Conservation (phyloP, 208 protist genomes). For the Leishmania braziliensis region DNA sequence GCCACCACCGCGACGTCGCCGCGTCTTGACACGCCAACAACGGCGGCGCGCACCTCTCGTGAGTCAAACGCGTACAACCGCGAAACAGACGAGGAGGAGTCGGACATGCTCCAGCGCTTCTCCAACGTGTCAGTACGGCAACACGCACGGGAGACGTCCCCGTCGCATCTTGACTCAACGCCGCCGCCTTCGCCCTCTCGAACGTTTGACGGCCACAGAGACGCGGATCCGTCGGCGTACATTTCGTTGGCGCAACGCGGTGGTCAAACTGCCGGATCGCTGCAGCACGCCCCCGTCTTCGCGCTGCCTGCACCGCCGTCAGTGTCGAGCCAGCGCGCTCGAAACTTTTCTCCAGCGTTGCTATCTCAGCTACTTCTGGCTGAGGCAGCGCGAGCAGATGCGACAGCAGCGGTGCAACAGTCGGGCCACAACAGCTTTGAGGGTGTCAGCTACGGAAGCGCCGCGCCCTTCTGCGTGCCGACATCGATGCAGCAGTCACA, state of each 20-base stretch:
- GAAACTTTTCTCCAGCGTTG: neutral
- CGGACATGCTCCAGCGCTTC: slow-evolving; percentile 29
- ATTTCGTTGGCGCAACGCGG: neutral
- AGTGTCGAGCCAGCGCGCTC: neutral
- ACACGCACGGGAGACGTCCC: neutral
- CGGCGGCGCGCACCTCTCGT: neutral
- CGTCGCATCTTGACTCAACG: neutral
- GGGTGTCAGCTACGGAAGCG: neutral
- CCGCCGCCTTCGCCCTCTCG: neutral
- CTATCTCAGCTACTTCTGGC: slow-evolving; percentile 23
- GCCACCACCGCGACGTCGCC: neutral
- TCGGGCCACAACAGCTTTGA: neutral
- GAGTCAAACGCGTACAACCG: neutral
- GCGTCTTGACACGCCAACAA: neutral
- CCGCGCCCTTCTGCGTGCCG: neutral
- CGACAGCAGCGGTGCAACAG: neutral
- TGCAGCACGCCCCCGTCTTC: neutral
- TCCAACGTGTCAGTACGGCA: slow-evolving; percentile 24
- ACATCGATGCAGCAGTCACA: neutral
- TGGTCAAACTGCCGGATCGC: neutral
- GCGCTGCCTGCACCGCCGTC: neutral
- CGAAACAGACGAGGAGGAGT: slow-evolving; percentile 11
- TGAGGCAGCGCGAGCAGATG: slow-evolving; percentile 22
- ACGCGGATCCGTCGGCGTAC: neutral
- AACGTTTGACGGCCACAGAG: neutral